Evolutionary conservation across 2,329 filamentous ascomycete genomes (phyloP).

Genomic region (Gaeumannomyces tritici): DNA sequence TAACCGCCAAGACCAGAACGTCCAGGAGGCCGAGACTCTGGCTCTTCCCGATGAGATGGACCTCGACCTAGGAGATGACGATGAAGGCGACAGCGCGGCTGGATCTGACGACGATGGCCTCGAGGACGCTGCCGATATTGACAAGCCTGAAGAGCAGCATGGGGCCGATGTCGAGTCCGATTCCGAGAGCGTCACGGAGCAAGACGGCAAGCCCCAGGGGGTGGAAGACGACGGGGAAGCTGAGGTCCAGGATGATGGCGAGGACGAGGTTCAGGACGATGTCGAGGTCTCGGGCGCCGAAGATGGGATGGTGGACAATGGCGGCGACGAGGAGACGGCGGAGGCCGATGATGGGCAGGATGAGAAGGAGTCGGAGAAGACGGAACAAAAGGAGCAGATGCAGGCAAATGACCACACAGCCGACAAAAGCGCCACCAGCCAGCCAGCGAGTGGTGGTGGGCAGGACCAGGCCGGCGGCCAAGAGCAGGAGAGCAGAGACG

Average conservation of each 20-base stretch:
- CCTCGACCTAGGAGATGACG: conserved; percentile 67
- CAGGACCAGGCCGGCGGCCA: conserved; percentile 37
- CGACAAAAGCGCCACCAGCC: conserved; percentile 55
- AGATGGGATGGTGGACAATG: conserved; percentile 27
- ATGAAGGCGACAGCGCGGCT: conserved; percentile 33
- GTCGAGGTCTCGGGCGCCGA: conserved; percentile 14
- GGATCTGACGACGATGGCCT: conserved; percentile 43
- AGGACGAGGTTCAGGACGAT: conserved; percentile 32
- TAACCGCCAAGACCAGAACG: conserved; percentile 60
- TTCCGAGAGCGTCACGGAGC: conserved; percentile 31
- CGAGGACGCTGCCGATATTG: conserved; percentile 44
- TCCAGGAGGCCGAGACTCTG: conserved; percentile 71
- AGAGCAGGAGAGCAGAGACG: conserved; percentile 32
- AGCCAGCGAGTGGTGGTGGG: conserved; percentile 54
- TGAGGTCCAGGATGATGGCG: conserved; percentile 23
- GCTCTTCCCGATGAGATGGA: conserved; percentile 85
- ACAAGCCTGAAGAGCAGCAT: conserved; percentile 18
- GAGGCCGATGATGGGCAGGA: conserved; percentile 29
- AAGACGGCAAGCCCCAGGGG: conserved; percentile 28
- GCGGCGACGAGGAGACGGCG: conserved; percentile 19
- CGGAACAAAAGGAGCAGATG: conserved; percentile 25
- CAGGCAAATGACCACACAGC: conserved; percentile 44
- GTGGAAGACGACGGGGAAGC: conserved; percentile 22
- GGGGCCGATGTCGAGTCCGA: conserved; percentile 20
- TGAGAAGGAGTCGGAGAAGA: conserved; percentile 26